Conservation (phyloP, 2,329 filamentous ascomycete species). For the Xylariales sp. region DNA sequence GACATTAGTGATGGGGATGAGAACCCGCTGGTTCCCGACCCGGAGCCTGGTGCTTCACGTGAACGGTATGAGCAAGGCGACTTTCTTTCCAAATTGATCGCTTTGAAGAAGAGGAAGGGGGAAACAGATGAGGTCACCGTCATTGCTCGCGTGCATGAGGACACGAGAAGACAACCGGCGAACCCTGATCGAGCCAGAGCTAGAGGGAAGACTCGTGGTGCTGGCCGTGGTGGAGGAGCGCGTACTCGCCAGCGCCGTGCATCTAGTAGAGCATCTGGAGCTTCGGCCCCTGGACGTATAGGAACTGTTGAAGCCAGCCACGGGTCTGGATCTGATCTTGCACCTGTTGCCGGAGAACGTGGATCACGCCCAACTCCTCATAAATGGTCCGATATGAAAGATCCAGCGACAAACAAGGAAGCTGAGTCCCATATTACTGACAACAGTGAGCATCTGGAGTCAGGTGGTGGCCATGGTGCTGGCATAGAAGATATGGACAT, state of each 20-base stretch:
- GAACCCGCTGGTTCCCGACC: slow-evolving; percentile 37
- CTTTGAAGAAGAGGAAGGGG: slow-evolving; percentile 58
- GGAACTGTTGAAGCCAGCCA: no score
- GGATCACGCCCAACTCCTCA: background rate
- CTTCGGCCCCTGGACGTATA: no score
- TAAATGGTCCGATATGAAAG: background rate
- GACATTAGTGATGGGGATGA: slow-evolving; percentile 17
- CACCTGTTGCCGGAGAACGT: background rate
- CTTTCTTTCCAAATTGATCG: slow-evolving; percentile 64
- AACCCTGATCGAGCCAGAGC: background rate
- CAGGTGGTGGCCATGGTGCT: no score
- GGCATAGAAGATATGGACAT: no score
- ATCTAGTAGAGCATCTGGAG: background rate
- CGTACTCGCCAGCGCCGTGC: background rate
- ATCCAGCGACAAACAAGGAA: no score
- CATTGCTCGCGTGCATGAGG: slow-evolving; percentile 41
- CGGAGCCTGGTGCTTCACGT: slow-evolving; percentile 42
- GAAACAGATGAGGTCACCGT: slow-evolving; percentile 64
- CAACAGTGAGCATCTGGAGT: no score
- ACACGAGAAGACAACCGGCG: slow-evolving; percentile 15
- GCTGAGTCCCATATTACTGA: no score
- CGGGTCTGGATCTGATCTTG: background rate
- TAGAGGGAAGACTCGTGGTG: background rate
- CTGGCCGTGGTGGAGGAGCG: background rate
- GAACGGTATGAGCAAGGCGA: slow-evolving; percentile 30